A percentile compares a stretch with the other conserved stretches of the same genome.
Conservation (phyloP, 345 rosid species). For the Salix exigua region DNA sequence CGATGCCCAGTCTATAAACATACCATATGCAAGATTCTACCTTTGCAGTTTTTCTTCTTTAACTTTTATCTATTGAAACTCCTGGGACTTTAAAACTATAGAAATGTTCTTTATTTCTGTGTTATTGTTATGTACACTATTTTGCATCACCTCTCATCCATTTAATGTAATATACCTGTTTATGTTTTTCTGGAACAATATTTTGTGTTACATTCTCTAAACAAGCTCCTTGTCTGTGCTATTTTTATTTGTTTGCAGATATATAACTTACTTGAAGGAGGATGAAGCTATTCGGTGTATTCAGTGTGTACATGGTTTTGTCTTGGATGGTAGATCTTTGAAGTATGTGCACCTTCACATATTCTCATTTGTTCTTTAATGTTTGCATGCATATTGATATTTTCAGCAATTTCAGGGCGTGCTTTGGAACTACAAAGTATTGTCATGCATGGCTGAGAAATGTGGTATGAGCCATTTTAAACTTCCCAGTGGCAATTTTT, state of each 20-base stretch:
- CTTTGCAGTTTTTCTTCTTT: no score
- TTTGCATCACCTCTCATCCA: no score
- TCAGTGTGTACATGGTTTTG: conserved; percentile 83
- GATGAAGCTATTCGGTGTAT: conserved; percentile 93
- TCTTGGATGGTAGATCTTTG: conserved; percentile 75
- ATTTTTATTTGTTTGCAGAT: conserved; percentile 35
- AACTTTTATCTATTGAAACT: no score
- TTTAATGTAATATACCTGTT: no score
- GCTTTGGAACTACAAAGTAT: conserved; percentile 93
- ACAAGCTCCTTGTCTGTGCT: background rate
- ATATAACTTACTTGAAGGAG: conserved; percentile 75
- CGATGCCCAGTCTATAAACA: no score
- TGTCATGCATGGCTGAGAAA: conserved; percentile 98
- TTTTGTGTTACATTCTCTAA: background rate
- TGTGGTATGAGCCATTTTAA: conserved; percentile 42
- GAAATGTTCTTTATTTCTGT: no score
- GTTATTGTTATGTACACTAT: no score
- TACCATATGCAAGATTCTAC: no score
- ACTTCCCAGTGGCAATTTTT: background rate
- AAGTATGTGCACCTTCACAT: conserved; percentile 38
- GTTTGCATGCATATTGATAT: conserved; percentile 14
- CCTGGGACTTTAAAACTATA: no score
- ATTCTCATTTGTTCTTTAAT: background rate
- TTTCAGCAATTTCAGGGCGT: conserved; percentile 53
- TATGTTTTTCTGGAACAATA: no score